Evolutionary conservation across 768 basidiomycete species (phyloP).

Genomic region (Xerocomellus amylosporus): DNA sequence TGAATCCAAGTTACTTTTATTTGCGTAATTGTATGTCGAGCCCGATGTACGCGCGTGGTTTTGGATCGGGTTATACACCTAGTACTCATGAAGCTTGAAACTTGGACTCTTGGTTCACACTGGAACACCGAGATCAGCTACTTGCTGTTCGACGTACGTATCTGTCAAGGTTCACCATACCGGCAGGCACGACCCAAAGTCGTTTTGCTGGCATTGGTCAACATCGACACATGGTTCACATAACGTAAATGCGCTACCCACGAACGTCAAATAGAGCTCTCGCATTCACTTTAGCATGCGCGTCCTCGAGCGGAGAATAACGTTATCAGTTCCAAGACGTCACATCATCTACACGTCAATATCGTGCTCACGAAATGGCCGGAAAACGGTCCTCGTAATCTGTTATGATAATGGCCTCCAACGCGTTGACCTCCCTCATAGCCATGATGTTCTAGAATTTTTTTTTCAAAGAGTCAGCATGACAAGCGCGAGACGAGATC

Average conservation of each 20-base stretch:
- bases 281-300: neutral
- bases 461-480: neutral
- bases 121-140: too few relatives aligned
- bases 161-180: neutral
- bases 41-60: neutral
- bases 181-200: too few relatives aligned
- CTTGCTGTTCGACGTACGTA: neutral
- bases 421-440: constrained; percentile 59
- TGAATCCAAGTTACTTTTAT: neutral
- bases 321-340: neutral
- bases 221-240: too few relatives aligned
- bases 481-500: neutral
- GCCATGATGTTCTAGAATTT: constrained; percentile 53
- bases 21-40: neutral
- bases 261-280: neutral
- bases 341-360: neutral
- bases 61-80: neutral
- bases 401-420: constrained; percentile 72
- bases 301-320: neutral
- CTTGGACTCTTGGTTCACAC: too few relatives aligned
- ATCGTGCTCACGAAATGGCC: constrained; percentile 11
- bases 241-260: neutral
- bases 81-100: too few relatives aligned
- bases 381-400: constrained; percentile 55
- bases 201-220: too few relatives aligned